Evolutionary conservation across 2,329 filamentous ascomycete species (phyloP).

Genomic region (Aspergillus sp.): DNA sequence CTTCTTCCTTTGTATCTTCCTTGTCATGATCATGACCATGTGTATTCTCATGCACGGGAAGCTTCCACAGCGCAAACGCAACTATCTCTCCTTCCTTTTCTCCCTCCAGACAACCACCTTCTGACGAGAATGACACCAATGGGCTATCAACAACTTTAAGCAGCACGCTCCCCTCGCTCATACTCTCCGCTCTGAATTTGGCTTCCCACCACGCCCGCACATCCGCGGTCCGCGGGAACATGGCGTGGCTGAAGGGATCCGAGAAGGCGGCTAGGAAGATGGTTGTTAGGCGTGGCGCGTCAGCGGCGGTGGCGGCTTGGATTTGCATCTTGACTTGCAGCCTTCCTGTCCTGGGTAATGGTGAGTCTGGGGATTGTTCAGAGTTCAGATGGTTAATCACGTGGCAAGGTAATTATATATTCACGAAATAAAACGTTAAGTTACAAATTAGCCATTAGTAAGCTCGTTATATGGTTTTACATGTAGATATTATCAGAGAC

Average conservation of each 20-base stretch:
- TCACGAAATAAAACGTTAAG: too few relatives aligned
- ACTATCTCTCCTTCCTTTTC: conserved; percentile 6
- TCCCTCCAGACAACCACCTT: background rate
- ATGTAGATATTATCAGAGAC: too few relatives aligned
- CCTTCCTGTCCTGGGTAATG: too few relatives aligned
- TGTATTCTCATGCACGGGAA: conserved; percentile 1
- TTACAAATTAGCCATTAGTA: too few relatives aligned
- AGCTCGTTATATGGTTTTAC: too few relatives aligned
- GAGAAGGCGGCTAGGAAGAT: conserved; percentile 19
- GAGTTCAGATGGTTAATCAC: background rate
- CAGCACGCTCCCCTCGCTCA: background rate
- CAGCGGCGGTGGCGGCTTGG: conserved; percentile 7
- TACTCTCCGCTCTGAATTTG: conserved; percentile 2
- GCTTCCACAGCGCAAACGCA: conserved; percentile 20
- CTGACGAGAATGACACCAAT: background rate
- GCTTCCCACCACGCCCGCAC: conserved; percentile 13
- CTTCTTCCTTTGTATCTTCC: background rate
- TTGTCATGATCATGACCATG: conserved; percentile 4
- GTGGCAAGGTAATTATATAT: too few relatives aligned
- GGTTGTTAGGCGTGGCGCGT: conserved; percentile 11
- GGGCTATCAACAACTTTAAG: conserved; percentile 11
- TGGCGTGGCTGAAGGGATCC: conserved; percentile 10
- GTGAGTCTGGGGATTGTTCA: conserved; percentile 4
- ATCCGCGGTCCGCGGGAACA: conserved; percentile 19
- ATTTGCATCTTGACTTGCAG: conserved; percentile 5